A percentile compares a stretch with the other conserved stretches of the same genome.
These are phyloP conservation scores for Candida sithepensis DNA, from an alignment of 805 yeast genomes.

Conservation along the genomic window DNA sequence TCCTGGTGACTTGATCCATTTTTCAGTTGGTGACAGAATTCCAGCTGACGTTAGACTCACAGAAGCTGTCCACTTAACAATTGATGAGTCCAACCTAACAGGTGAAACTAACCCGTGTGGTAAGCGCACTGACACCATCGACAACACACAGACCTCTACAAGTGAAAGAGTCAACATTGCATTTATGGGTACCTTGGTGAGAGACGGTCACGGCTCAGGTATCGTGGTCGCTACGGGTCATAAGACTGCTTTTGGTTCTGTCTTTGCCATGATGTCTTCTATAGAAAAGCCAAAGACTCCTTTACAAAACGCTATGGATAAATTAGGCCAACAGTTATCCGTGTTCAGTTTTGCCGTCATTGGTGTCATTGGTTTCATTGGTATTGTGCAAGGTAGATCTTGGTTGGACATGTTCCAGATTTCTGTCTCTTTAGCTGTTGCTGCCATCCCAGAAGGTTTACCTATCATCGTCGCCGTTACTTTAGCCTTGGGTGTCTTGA, in stretches of 20 bases:
- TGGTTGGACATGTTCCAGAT: constrained; percentile 99
- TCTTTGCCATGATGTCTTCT: constrained; percentile 90
- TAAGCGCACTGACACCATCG: constrained; percentile 51
- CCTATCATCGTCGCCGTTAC: constrained; percentile 98
- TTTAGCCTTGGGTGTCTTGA: constrained; percentile 87
- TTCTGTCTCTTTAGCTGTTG: constrained; percentile 95
- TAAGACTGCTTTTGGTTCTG: constrained; percentile 90
- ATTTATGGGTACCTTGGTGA: constrained; percentile 95
- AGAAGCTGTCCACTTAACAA: constrained; percentile 71
- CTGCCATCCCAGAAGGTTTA: constrained; percentile 98
- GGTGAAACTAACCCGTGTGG: constrained; percentile 91
- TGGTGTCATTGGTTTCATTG: constrained; percentile 87
- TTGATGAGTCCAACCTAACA: constrained; percentile 92
- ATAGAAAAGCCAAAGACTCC: constrained; percentile 99
- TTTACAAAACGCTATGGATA: constrained; percentile 91
- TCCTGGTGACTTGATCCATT: constrained; percentile 93
- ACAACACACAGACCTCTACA: constrained; percentile 20
- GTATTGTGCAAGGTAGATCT: constrained; percentile 85
- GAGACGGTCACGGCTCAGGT: constrained; percentile 95
- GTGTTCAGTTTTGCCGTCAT: constrained; percentile 80
- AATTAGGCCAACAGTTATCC: constrained; percentile 87
- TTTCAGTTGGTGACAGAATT: constrained; percentile 88
- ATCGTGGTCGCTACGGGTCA: constrained; percentile 87
- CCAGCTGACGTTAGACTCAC: constrained; percentile 92
- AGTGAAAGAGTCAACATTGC: constrained; percentile 77